Evolutionary conservation across 345 rosid species (phyloP).

Genomic region (Acer campestre): DNA sequence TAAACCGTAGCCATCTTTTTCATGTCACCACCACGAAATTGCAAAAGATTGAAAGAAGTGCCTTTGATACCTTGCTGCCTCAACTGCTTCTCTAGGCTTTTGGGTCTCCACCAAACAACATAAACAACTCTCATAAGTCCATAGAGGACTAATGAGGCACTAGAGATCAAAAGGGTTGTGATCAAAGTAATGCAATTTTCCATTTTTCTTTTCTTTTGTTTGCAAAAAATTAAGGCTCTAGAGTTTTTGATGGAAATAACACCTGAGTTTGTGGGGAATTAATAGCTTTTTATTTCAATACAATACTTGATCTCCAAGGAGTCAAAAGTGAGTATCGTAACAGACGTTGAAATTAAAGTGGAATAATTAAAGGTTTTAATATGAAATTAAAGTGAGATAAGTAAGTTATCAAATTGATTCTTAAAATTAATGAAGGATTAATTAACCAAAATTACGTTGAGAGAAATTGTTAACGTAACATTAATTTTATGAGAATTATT

Average conservation of each 20-base stretch:
- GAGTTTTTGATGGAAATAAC: background rate
- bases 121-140: background rate
- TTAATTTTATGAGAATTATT: too few relatives aligned
- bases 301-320: background rate
- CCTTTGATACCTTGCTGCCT: conserved; percentile 25
- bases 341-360: background rate
- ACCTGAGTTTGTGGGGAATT: background rate
- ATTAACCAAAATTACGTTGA: too few relatives aligned
- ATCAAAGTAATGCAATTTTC: background rate
- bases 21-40: background rate
- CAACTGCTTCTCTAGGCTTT: conserved; percentile 12
- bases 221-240: background rate
- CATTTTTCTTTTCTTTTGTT: background rate
- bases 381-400: too few relatives aligned
- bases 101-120: conserved; percentile 20
- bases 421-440: too few relatives aligned
- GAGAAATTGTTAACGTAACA: too few relatives aligned
- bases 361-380: background rate
- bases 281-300: background rate
- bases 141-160: background rate
- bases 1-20: background rate
- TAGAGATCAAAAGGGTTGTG: background rate
- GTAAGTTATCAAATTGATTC: too few relatives aligned
- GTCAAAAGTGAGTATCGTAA: background rate
- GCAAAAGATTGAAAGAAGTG: conserved; percentile 12